These are phyloP conservation scores for Fusarium sp. DNA, from an alignment of 2,329 filamentous ascomycete species.

Conservation along the genomic window DNA sequence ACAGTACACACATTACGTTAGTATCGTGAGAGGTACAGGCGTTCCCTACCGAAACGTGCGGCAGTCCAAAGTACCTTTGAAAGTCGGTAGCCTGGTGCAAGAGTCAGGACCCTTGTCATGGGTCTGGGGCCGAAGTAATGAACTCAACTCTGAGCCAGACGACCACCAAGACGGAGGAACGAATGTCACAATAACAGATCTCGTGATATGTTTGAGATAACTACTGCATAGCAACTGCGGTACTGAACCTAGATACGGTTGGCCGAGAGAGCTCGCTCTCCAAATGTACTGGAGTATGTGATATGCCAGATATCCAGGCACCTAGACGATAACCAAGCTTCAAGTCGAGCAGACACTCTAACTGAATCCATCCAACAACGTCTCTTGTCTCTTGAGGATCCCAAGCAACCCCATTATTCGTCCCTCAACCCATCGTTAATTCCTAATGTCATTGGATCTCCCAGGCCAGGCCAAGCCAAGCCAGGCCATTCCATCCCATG, in stretches of 20 bases:
- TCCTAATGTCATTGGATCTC: constrained; percentile 15
- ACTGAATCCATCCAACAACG: constrained; percentile 1
- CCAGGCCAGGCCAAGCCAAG: constrained; percentile 10
- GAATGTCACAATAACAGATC: constrained; percentile 1
- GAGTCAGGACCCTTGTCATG: constrained; percentile 40
- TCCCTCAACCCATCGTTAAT: constrained; percentile 3
- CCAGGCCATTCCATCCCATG: constrained; percentile 18
- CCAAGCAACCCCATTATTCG: constrained; percentile 1
- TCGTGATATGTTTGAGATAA: not conserved
- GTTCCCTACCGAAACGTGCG: not conserved
- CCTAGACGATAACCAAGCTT: not conserved
- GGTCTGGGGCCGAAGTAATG: constrained; percentile 32
- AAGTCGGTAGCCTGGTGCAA: constrained; percentile 12
- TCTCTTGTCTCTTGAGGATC: not conserved
- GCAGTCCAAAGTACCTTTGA: not conserved
- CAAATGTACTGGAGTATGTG: not conserved
- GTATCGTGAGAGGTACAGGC: constrained; percentile 5
- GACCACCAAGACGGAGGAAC: constrained; percentile 22
- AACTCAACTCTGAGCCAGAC: constrained; percentile 41
- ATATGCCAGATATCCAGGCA: not conserved
- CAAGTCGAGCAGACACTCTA: not conserved
- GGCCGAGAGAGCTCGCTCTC: not conserved
- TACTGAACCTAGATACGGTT: not conserved
- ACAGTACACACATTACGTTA: not conserved
- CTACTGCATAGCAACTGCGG: not conserved